Conservation (phyloP, 441 rosid genomes). For the Euphorbia neoarborescens region DNA sequence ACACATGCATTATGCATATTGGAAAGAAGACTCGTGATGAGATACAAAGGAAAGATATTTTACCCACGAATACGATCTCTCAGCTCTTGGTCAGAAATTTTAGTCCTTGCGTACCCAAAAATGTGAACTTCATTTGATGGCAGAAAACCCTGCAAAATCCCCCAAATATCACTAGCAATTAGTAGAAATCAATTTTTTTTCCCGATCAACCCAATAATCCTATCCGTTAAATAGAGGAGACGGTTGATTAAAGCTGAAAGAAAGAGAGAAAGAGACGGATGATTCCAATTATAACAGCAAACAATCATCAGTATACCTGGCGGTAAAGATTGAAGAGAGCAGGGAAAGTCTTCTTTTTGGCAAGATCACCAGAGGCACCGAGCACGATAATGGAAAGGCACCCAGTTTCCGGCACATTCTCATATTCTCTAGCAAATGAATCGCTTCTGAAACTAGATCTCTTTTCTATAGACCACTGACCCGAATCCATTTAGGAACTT, state of each 20-base stretch:
- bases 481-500: constrained; percentile 39
- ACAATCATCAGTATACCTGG: constrained; percentile 41
- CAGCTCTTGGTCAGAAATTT: constrained; percentile 67
- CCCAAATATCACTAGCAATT: constrained; percentile 2
- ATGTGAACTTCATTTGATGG: constrained; percentile 70
- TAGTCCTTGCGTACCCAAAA: constrained; percentile 93
- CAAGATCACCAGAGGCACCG: constrained; percentile 99
- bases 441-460: constrained; percentile 48
- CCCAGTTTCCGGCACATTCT: constrained; percentile 51
- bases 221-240: background rate
- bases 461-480: constrained; percentile 55
- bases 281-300: background rate
- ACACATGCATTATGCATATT: background rate
- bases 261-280: background rate
- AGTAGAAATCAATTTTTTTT: background rate
- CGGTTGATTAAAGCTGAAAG: background rate
- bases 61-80: constrained; percentile 70
- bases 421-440: constrained; percentile 40
- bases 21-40: background rate
- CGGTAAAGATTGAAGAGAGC: constrained; percentile 85
- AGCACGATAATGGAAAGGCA: constrained; percentile 81
- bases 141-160: constrained; percentile 56
- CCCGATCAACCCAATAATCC: background rate
- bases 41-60: constrained; percentile 22
- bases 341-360: constrained; percentile 97